Base-by-base conservation (phyloP, 768 basidiomycete genomes). In the Cystoderma amianthinum region DNA sequence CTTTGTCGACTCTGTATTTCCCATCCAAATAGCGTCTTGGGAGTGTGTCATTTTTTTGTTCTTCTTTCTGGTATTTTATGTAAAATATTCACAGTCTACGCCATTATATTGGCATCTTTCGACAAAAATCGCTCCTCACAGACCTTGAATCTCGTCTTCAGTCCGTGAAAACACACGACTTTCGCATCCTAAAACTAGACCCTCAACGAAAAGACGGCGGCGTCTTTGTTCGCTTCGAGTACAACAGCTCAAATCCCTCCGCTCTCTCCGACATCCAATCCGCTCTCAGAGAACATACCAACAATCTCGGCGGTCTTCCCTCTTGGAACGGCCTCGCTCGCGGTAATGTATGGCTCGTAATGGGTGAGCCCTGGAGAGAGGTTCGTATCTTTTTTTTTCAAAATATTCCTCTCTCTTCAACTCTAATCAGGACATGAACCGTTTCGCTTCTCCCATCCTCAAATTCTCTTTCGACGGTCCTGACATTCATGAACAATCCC, bases 391-490 rank as follows among this genome's bases (percentile, higher is more conserved):
- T 17, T 43, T 33, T 21, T 28, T 37, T 6, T 30, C 16, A 32
- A 19, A 21, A 13, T 39, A 16, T 28, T 42, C 10, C 38, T 41
- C 12, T 36, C 36, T 16, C 39, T 38, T 23, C 33, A 19, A 19
- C 17, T 36, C 7, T 17, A 2, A 18, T 24, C 41, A 94, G 87
- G 95, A 98, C 49, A 80, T 97, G 78, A 70, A 81, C 44, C 71
- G 87, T 39, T 95, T 80, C 57, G 82, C 91, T 0, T 84, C 85
- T 15, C 65, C 70, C 2, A 69, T 84, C 6, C 54, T 97, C 38
- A 76, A 77, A 44, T 75, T 95, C n/a, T 63, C 76, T 4, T 97
- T 95, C 49, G 87, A 95, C 22, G 95, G 95, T 0, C 84, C 90
- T 1, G 93, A 96, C 54, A 64, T 93, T 2, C 72, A 75, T 20